Evolutionary conservation across 23 red algal genomes (phyloP), one percentile per base, ranked within the genome.

Genomic region (Cyanidioschyzon merolae): DNA sequence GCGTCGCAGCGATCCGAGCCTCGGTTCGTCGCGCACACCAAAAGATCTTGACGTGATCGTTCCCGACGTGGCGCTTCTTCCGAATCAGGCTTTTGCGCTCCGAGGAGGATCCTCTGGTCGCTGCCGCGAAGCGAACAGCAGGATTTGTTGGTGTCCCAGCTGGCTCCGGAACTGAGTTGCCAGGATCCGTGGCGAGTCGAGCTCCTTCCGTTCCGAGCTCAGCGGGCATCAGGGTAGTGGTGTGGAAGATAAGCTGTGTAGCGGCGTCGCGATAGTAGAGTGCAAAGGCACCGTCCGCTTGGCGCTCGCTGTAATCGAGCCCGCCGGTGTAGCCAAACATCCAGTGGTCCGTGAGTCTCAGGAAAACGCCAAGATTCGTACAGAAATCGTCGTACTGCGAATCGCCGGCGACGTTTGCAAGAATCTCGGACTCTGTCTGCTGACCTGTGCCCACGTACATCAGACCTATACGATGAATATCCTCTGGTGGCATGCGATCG

Each of bases 11-110:
- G 40, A 57, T 45, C 24, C 34, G 37, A 24, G 31, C 54, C 34
- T 59, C 39, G 2, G 2, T 34, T 24, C 7, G 41, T 24, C 41
- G 12, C 2, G 57, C 77, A 57, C 39, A 37, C 77, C 77, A 80
- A 36, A 80, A 37, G 2, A 80, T 35, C 25, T 80, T 80, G 29
- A 80, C 77, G 50, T 80, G 77, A 38, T 80, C 77, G 50, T 80
- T 80, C 25, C 77, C 77, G 2, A 80, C 50, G 77, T 80, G 77
- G 41, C 77, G 54, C 35, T 80, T 80, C 37, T 80, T 80, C 25
- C 54, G 41, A 34, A 59, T 35, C 16, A 71, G 3, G 7, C n/a
- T 35, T 27, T 71, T 71, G 63, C 12, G 2, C n/a, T 35, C 63
- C n/a, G 63, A 3, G 7, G 45, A 54, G 7, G 12, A 21, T 54